Conservation (phyloP, 768 basidiomycete genomes). For the Boletus insuetus region DNA sequence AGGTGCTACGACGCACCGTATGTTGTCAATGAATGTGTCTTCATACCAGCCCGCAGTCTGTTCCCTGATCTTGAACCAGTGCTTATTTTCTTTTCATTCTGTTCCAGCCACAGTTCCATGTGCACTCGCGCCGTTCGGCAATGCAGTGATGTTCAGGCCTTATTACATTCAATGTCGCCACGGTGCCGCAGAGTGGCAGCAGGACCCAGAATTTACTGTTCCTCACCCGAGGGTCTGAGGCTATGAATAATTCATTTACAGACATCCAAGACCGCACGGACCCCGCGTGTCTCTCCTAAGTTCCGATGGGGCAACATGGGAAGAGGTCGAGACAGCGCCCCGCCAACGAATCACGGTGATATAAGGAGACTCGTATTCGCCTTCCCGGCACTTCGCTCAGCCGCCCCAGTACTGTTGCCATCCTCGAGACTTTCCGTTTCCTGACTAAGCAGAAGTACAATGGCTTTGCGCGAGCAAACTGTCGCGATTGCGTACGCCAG, state of each 20-base stretch:
- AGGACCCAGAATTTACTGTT: background rate
- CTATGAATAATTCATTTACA: slow-evolving; percentile 19
- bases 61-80: background rate
- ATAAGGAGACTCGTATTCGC: slow-evolving; percentile 11
- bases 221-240: slow-evolving; percentile 10
- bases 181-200: background rate
- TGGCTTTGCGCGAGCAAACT: slow-evolving; percentile 14
- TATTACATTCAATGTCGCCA: background rate
- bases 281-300: slow-evolving; percentile 17
- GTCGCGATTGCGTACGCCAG: slow-evolving; percentile 28
- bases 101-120: background rate
- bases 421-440: background rate
- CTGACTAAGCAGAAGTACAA: slow-evolving; percentile 7
- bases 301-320: background rate
- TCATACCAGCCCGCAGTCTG: background rate
- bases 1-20: too few relatives aligned
- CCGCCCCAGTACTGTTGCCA: background rate
- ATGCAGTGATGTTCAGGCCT: background rate
- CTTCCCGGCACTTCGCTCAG: background rate
- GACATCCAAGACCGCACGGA: slow-evolving; percentile 15
- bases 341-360: slow-evolving; percentile 8
- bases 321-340: slow-evolving; percentile 9
- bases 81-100: background rate
- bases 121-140: background rate
- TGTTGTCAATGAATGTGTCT: too few relatives aligned